Conservation (phyloP, 208 protist species). For the Vickermania ingenoplastis region DNA sequence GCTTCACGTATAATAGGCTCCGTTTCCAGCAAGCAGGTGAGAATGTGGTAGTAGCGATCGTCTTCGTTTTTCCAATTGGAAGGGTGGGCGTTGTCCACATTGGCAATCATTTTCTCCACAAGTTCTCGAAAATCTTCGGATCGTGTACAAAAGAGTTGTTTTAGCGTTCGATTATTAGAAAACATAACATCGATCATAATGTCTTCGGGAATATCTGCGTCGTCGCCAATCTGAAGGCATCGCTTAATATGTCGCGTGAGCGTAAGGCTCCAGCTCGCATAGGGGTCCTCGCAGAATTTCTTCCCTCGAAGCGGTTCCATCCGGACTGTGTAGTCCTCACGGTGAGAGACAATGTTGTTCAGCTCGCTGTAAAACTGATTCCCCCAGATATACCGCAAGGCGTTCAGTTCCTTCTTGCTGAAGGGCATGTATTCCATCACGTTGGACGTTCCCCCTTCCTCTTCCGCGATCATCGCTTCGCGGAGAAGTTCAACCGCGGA, state of each 20-base stretch:
- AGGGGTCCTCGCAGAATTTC: conserved; percentile 51
- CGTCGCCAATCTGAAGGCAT: conserved; percentile 17
- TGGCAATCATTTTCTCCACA: conserved; percentile 17
- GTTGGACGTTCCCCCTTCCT: neutral
- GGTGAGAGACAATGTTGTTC: conserved; percentile 62
- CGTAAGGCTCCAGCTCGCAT: conserved; percentile 56
- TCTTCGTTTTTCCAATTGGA: conserved; percentile 46
- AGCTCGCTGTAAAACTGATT: conserved; percentile 31
- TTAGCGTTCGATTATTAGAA: conserved; percentile 60
- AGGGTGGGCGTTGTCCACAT: conserved; percentile 1
- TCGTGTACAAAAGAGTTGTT: conserved; percentile 73
- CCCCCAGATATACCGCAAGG: conserved; percentile 40
- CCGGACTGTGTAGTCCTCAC: conserved; percentile 77
- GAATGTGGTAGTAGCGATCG: conserved; percentile 68
- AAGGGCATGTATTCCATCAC: conserved; percentile 42
- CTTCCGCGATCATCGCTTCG: conserved; percentile 12
- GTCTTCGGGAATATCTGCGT: conserved; percentile 22
- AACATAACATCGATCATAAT: conserved; percentile 69
- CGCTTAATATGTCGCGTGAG: conserved; percentile 41
- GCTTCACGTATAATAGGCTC: conserved; percentile 36
- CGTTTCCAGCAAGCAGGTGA: conserved; percentile 46
- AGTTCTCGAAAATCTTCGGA: conserved; percentile 29
- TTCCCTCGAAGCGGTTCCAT: conserved; percentile 37
- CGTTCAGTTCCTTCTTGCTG: conserved; percentile 32
- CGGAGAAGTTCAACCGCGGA: conserved; percentile 56